Base-by-base conservation (phyloP, 2,329 filamentous ascomycete species). In the Aspergillus ustus region DNA sequence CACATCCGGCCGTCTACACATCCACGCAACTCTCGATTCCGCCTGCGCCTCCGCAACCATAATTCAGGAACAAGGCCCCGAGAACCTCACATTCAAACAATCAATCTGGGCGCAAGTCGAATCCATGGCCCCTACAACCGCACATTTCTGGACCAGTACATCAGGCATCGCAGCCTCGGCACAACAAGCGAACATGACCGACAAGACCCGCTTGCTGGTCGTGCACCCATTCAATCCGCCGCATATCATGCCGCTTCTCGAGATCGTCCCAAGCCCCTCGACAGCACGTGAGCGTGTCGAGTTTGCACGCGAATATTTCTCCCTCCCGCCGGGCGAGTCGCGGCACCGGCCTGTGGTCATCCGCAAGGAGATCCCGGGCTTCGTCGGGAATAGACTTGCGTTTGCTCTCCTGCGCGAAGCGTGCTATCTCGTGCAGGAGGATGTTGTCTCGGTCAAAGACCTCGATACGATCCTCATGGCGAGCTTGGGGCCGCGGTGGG, bases 201-300 rank as follows among this genome's bases (percentile, higher is more conserved):
- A 83, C 29, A 70, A 73, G 53, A 70, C 67, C 28, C 74, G 84
- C 2, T 69, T 88, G 2, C 63, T 87, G 0, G 82, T 87, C 1
- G 84, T 86, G 4, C 86, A 88, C 69, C 85, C 86, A 0, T 88
- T 85, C 71, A 88, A 88, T 58, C 86, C 84, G 22, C 86, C 85
- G 1, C 84, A 87, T 64, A 80, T 88, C 57, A 87, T 88, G 83
- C 86, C 86, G 0, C 68, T 88, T 1, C 72, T 88, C 2, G 85
- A 88, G 69, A 76, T 88, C 34, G 85, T 87, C 0, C 84, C 84
- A 0, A 80, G 77, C 1, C 80, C 78, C 4, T 61, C 65, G 31
- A 87, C 82, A 0, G 69, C 70, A 0, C 43, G 71, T 0, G 69
- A 72, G 28, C 45, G 64, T 7, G 65, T 73, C 8, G 70, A 70